Percentiles rank a stretch among this genome's conserved stretches.
These are phyloP conservation scores for Ormosia semicastrata DNA, from an alignment of 306 rosid species.

Conservation along the genomic window DNA sequence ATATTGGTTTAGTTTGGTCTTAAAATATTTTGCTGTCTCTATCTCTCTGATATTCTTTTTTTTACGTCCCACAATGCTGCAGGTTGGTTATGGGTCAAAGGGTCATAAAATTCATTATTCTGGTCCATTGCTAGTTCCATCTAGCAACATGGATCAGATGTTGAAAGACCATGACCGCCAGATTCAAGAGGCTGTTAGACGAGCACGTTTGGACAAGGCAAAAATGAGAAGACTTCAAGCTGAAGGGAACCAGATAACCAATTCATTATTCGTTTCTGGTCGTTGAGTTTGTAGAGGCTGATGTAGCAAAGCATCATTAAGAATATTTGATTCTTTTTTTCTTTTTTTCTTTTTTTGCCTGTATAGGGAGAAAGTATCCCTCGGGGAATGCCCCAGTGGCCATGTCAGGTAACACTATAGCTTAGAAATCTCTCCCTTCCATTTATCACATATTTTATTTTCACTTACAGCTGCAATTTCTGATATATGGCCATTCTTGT, in stretches of 20 bases:
- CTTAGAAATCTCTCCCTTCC: slow-evolving; percentile 36
- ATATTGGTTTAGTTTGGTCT: slow-evolving; percentile 14
- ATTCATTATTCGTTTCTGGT: slow-evolving; percentile 89
- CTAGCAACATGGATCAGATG: slow-evolving; percentile 94
- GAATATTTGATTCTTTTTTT: slow-evolving; percentile 36
- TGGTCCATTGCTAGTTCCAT: slow-evolving; percentile 93
- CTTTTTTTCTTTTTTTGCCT: slow-evolving; percentile 24
- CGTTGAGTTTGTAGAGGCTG: slow-evolving; percentile 54
- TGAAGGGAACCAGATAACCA: slow-evolving; percentile 73
- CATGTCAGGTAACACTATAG: slow-evolving; percentile 57
- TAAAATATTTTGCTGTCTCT: not conserved
- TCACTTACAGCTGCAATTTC: slow-evolving; percentile 43
- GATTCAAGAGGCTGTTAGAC: slow-evolving; percentile 90
- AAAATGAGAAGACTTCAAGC: slow-evolving; percentile 72
- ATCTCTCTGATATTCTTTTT: not conserved
- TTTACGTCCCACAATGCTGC: slow-evolving; percentile 13
- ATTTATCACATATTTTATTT: slow-evolving; percentile 27
- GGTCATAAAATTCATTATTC: slow-evolving; percentile 95
- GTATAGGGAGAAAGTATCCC: slow-evolving; percentile 45
- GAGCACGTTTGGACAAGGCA: slow-evolving; percentile 91
- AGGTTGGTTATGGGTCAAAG: slow-evolving; percentile 91
- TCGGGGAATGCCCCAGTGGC: slow-evolving; percentile 36
- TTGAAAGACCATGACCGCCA: slow-evolving; percentile 97
- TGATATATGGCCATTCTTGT: slow-evolving; percentile 57
- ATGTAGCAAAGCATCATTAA: slow-evolving; percentile 34